phyloP scores from a whole-genome alignment of 1,284 basidiomycete species.

The Paramarasmius palmivorus region DNA sequence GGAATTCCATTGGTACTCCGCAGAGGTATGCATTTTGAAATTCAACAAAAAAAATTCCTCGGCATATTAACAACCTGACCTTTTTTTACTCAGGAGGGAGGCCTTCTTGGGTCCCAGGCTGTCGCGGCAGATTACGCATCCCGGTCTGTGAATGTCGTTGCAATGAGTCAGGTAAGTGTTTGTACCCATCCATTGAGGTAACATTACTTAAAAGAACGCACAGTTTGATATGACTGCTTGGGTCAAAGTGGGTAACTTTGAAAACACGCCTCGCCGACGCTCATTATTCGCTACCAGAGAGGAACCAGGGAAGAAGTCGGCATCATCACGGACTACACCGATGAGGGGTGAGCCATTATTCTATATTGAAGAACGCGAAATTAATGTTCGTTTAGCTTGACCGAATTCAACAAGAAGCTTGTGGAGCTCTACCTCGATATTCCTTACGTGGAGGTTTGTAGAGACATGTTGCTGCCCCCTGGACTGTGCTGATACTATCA shows the following conservation, averaged over 20 bases:
- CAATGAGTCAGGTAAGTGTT: slow-evolving; percentile 79
- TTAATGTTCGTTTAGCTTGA: slow-evolving; percentile 51
- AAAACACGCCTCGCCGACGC: not conserved
- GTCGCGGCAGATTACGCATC: slow-evolving; percentile 80
- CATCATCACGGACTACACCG: slow-evolving; percentile 87
- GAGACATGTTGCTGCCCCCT: not conserved
- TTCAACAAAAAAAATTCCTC: too few species aligned
- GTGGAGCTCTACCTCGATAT: slow-evolving; percentile 80
- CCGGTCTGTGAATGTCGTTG: slow-evolving; percentile 68
- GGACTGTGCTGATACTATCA: not conserved
- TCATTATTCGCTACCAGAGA: slow-evolving; percentile 33
- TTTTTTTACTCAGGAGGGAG: slow-evolving; percentile 66
- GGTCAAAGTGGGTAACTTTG: slow-evolving; percentile 65
- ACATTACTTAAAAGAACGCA: slow-evolving; percentile 9
- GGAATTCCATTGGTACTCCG: slow-evolving; percentile 97
- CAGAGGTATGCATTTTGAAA: slow-evolving; percentile 56
- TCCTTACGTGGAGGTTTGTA: slow-evolving; percentile 62
- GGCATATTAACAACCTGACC: not conserved
- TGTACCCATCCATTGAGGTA: slow-evolving; percentile 1
- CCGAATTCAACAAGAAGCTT: slow-evolving; percentile 76
- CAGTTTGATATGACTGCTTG: slow-evolving; percentile 96
- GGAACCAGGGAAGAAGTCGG: slow-evolving; percentile 82
- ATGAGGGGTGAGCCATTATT: slow-evolving; percentile 47
- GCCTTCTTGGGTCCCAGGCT: slow-evolving; percentile 93
- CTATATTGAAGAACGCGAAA: slow-evolving; percentile 13